These are phyloP conservation scores for Leucaena leucocephala DNA, from an alignment of 306 rosid genomes.

Conservation along the genomic window DNA sequence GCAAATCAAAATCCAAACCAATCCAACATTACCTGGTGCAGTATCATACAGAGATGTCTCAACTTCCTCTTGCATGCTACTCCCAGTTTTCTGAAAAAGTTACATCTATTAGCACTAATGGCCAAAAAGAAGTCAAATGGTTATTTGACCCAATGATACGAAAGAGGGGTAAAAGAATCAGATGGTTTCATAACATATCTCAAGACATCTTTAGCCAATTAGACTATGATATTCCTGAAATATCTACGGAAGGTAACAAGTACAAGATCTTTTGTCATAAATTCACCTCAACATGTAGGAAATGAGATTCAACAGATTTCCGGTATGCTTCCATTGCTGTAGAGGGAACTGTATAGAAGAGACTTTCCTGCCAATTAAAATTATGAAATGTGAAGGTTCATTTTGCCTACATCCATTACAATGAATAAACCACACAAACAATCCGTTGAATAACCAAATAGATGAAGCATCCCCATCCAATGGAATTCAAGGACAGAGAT, in stretches of 20 bases:
- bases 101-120: conserved; percentile 29
- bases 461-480: conserved; percentile 11
- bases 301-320: conserved; percentile 81
- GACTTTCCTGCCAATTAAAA: conserved; percentile 73
- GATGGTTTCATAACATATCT: neutral
- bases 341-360: conserved; percentile 75
- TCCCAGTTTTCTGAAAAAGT: conserved; percentile 69
- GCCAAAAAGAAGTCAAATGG: neutral
- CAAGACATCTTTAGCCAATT: neutral
- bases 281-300: conserved; percentile 68
- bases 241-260: neutral
- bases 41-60: conserved; percentile 79
- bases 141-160: neutral
- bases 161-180: neutral
- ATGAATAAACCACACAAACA: conserved; percentile 27
- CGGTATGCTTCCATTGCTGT: conserved; percentile 85
- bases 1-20: conserved; percentile 33
- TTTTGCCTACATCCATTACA: neutral
- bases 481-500: conserved; percentile 21
- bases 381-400: conserved; percentile 8
- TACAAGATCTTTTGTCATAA: neutral
- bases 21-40: conserved; percentile 61
- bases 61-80: conserved; percentile 85
- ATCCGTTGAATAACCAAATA: conserved; percentile 22
- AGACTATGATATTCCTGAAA: conserved; percentile 24